Conservation (phyloP, 768 basidiomycete genomes). For the Lanmaoa rubissima region DNA sequence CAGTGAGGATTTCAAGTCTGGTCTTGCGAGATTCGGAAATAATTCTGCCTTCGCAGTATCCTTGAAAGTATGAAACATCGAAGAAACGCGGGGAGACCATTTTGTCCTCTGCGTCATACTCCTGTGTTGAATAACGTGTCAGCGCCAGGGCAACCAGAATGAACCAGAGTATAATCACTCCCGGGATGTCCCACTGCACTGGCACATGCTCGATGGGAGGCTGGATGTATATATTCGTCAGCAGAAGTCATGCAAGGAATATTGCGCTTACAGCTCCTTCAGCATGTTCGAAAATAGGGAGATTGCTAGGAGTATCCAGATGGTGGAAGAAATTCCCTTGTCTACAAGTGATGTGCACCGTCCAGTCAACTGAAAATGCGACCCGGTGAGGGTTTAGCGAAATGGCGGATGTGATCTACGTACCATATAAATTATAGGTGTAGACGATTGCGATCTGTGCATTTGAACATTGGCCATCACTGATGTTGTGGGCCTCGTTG, state of each 20-base stretch:
- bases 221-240: slow-evolving; percentile 3
- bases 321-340: slow-evolving; percentile 8
- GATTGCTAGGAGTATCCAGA: slow-evolving; percentile 10
- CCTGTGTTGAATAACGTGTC: slow-evolving; percentile 12
- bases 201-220: slow-evolving; percentile 24
- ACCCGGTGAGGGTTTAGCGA: background rate
- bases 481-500: slow-evolving; percentile 18
- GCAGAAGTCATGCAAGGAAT: background rate
- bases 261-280: slow-evolving; percentile 19
- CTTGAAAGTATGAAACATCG: slow-evolving; percentile 21
- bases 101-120: slow-evolving; percentile 24
- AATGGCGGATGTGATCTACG: background rate
- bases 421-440: slow-evolving; percentile 22
- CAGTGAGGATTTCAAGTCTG: slow-evolving; percentile 22
- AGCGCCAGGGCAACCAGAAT: background rate
- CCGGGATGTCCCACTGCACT: background rate
- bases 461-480: slow-evolving; percentile 26
- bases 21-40: slow-evolving; percentile 20
- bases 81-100: slow-evolving; percentile 19
- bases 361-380: slow-evolving; percentile 22
- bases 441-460: slow-evolving; percentile 24
- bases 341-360: slow-evolving; percentile 27
- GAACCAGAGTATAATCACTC: background rate
- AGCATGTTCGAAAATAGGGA: slow-evolving; percentile 22
- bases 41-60: slow-evolving; percentile 25